Evolutionary conservation across 257 asterid species (phyloP).

Genomic region (Rhazya stricta): DNA sequence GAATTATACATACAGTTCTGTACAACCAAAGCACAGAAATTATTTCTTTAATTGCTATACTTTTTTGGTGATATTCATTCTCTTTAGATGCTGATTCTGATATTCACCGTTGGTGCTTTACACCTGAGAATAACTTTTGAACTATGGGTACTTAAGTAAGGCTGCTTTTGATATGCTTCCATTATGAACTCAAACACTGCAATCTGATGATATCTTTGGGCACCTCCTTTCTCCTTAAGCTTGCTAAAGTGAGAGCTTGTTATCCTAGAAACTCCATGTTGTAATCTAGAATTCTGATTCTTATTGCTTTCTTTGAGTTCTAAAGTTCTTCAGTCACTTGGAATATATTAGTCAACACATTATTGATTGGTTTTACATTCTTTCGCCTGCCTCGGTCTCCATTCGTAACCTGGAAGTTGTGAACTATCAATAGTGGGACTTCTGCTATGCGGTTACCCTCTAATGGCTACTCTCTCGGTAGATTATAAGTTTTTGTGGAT

Average conservation of each 20-base stretch:
- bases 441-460: neutral
- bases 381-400: neutral
- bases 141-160: neutral
- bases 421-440: neutral
- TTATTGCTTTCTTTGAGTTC: neutral
- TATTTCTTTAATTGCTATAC: neutral
- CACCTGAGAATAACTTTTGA: conserved; percentile 14
- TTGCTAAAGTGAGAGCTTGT: neutral
- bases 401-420: neutral
- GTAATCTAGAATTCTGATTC: neutral
- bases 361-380: neutral
- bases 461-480: neutral
- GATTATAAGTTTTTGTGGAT: neutral
- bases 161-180: neutral
- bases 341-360: neutral
- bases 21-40: conserved; percentile 13
- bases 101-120: conserved; percentile 12
- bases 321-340: conserved; percentile 1
- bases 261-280: neutral
- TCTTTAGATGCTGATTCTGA: conserved; percentile 11
- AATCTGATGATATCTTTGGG: neutral
- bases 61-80: conserved; percentile 8
- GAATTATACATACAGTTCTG: conserved; percentile 18
- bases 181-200: neutral
- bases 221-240: neutral